Conservation (phyloP, 176 grass and related monocot genomes). For the Musa troglodytarum region DNA sequence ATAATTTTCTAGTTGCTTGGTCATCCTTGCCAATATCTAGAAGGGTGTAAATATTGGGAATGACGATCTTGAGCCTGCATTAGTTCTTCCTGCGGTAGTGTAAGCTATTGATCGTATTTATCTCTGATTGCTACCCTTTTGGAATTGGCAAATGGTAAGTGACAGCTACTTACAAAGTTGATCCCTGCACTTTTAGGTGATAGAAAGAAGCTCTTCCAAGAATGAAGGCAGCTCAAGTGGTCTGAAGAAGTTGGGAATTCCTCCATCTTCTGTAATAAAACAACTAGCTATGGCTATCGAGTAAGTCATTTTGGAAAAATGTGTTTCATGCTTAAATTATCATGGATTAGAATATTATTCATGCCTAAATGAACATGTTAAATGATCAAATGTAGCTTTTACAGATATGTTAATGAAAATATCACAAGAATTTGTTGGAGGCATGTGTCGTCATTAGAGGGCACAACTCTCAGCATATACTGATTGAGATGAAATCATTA, state of each 20-base stretch:
- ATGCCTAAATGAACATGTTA: not conserved
- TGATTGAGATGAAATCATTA: no score
- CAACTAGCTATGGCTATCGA: conserved; percentile 70
- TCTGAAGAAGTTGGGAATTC: conserved; percentile 30
- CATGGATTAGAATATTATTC: not conserved
- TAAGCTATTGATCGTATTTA: not conserved
- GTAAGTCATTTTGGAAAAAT: conserved; percentile 43
- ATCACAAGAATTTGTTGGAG: no score
- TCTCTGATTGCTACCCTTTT: conserved; percentile 10
- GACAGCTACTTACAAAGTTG: not conserved
- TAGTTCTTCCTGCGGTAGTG: not conserved
- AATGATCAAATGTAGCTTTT: no score
- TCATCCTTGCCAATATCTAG: not conserved
- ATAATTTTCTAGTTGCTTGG: not conserved
- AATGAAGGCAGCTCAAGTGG: conserved; percentile 28
- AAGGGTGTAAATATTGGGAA: not conserved
- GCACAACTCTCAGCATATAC: no score
- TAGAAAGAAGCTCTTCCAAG: conserved; percentile 19
- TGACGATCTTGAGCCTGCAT: not conserved
- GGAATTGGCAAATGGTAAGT: not conserved
- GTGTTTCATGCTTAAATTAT: not conserved
- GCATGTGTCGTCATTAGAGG: no score
- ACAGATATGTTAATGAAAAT: no score
- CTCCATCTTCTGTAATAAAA: conserved; percentile 53
- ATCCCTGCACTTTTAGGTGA: conserved; percentile 23